These are phyloP conservation scores for Colletotrichum sp. DNA, from an alignment of 2,329 filamentous ascomycete species.

Conservation along the genomic window DNA sequence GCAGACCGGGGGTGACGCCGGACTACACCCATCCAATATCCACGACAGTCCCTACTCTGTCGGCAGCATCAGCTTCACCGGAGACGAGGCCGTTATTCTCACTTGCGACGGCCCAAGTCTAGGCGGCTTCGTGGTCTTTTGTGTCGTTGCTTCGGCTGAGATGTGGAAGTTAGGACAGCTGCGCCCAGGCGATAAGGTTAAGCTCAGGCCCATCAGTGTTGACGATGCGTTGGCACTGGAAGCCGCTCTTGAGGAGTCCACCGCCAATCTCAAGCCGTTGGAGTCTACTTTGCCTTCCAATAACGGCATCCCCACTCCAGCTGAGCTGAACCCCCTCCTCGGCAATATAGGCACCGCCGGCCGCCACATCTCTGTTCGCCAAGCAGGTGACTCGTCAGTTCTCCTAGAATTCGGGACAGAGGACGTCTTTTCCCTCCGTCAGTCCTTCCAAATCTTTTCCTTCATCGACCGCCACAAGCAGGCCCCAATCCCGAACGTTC, in stretches of 20 bases:
- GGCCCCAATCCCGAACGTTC: conserved; percentile 30
- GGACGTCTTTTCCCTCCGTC: conserved; percentile 32
- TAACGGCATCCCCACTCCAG: background rate
- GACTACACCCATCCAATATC: conserved; percentile 46
- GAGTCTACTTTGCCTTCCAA: background rate
- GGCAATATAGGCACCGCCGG: conserved; percentile 21
- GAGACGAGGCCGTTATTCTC: conserved; percentile 44
- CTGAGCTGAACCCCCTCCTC: conserved; percentile 2
- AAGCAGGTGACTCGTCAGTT: conserved; percentile 37
- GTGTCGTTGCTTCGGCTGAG: conserved; percentile 39
- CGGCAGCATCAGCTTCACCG: conserved; percentile 47
- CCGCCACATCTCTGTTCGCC: conserved; percentile 26
- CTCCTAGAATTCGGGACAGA: conserved; percentile 36
- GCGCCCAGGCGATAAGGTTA: conserved; percentile 41
- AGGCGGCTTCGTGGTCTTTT: conserved; percentile 44
- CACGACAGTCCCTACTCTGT: conserved; percentile 43
- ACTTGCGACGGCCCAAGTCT: conserved; percentile 44
- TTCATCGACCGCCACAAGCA: conserved; percentile 35
- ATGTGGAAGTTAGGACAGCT: conserved; percentile 48
- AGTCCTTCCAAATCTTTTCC: conserved; percentile 36
- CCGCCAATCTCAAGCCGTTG: conserved; percentile 22
- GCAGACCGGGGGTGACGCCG: conserved; percentile 38
- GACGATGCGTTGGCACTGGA: conserved; percentile 29
- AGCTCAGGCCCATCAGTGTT: conserved; percentile 32
- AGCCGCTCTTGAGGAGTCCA: conserved; percentile 22